These are phyloP conservation scores for Fusarium subglutinans DNA, from an alignment of 2,329 filamentous ascomycete species.

Conservation along the genomic window DNA sequence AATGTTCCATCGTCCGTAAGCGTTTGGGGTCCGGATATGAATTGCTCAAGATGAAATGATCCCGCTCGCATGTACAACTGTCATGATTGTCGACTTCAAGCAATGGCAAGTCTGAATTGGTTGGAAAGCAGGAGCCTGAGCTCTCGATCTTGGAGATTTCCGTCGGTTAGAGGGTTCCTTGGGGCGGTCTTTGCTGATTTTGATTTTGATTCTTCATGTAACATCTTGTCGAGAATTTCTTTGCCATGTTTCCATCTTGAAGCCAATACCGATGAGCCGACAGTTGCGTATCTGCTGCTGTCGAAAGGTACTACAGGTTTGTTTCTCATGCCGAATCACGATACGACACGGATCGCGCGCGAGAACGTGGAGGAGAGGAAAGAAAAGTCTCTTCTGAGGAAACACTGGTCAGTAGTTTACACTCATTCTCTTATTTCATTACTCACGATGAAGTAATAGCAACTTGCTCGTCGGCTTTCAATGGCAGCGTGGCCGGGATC, in stretches of 20 bases:
- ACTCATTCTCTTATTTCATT: accelerated
- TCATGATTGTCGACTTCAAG: neutral
- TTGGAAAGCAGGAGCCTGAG: neutral
- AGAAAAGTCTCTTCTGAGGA: neutral
- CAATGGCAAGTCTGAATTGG: neutral
- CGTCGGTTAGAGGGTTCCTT: too few species aligned
- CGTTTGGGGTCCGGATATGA: neutral
- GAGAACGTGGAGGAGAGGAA: neutral
- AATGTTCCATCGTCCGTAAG: neutral
- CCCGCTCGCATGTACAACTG: neutral
- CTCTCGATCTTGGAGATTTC: neutral
- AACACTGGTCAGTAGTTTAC: neutral
- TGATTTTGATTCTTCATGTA: neutral
- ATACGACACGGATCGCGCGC: neutral
- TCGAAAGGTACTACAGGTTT: neutral
- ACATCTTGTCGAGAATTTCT: neutral
- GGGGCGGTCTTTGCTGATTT: neutral
- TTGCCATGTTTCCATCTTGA: too few species aligned
- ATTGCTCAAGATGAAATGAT: neutral
- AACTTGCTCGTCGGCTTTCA: neutral
- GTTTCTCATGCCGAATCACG: neutral
- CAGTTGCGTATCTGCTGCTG: neutral
- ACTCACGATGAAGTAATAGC: neutral
- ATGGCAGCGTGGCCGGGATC: neutral
- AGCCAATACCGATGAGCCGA: accelerated